These are phyloP conservation scores for Hirschioporus abietinus DNA, from an alignment of 768 basidiomycete species.

Conservation along the genomic window DNA sequence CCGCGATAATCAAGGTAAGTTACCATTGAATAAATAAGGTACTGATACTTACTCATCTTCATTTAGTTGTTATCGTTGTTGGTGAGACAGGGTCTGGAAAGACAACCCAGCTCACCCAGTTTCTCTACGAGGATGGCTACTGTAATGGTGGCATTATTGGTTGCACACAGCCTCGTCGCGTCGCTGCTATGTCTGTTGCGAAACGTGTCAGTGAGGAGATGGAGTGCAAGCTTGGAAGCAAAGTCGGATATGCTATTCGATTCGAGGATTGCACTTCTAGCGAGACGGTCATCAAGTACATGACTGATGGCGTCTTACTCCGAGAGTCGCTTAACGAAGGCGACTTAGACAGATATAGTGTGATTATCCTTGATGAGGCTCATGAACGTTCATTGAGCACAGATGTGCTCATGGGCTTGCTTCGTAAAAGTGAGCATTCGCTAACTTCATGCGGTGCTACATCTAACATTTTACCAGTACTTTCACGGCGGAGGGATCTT, in stretches of 20 bases:
- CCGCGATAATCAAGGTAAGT: conserved; percentile 88
- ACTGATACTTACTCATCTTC: conserved; percentile 2
- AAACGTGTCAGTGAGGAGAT: conserved; percentile 99
- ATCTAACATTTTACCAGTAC: conserved; percentile 36
- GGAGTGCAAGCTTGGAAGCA: conserved; percentile 90
- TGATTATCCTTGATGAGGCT: conserved; percentile 98
- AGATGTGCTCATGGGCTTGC: conserved; percentile 95
- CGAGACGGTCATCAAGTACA: conserved; percentile 97
- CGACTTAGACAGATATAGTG: conserved; percentile 94
- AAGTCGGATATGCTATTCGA: conserved; percentile 96
- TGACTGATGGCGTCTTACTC: conserved; percentile 99
- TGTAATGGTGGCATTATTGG: conserved; percentile 86
- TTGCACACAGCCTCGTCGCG: conserved; percentile 97
- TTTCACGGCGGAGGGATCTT: conserved; percentile 86
- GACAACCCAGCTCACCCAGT: conserved; percentile 94
- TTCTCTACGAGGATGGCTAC: conserved; percentile 96
- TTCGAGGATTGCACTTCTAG: conserved; percentile 96
- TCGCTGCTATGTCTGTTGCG: conserved; percentile 99
- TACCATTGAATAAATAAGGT: not conserved
- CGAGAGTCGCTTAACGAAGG: conserved; percentile 98
- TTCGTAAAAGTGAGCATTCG: conserved; percentile 73
- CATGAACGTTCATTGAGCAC: conserved; percentile 97
- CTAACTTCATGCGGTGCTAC: not conserved
- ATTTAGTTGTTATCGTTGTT: conserved; percentile 82
- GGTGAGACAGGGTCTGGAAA: conserved; percentile 99